Base-by-base conservation (phyloP, 257 asterid species). In the Solanum rostratum region DNA sequence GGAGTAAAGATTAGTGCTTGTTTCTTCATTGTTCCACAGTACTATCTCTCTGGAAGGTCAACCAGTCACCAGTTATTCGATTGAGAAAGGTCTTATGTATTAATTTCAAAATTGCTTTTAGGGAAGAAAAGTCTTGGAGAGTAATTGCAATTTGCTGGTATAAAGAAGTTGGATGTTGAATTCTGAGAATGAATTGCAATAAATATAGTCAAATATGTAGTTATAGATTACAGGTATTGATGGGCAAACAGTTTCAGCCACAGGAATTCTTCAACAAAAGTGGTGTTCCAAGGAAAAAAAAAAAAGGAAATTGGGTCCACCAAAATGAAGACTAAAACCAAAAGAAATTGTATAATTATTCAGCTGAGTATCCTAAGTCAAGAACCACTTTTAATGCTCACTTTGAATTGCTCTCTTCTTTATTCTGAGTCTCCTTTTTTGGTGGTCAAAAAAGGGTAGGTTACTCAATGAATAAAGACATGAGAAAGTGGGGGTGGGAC, bases 401-500 rank as follows among this genome's bases (percentile, higher is more conserved):
- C 80, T 88, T 83, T 83, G 88, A 83, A 88, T 46, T 83, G 82
- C 20, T 50, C 63, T 50, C 63, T 78, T 78, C 27, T 78, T 49
- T 76, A 24, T 76, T 27, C 4, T 24, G 62, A 46, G 60, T 24
- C 69, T 46, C 62, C 24, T 84, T 89, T 84, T 88, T 84, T 66
- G 39, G 11, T 88, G 80, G 87, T 79, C 29, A 7, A 80, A 85
- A 30, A 41, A 50, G 74, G 74, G 69, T 46, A 39, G 57, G 57
- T 83, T 16, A 33, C 68, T 66, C 68, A 79, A 39, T 87, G 90
- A 88, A 91, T 82, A 79, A 81, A 65, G 86, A 73, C 86, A 50
- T 83, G 87, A 55, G 87, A 87, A 84, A 87, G 89, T 87, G 88
- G 86, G 62, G 84, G 85, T 74, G 84, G 84, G 85, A 84, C 81